Base-by-base conservation (phyloP, 1,284 basidiomycete species). In the Xerocomus nothofagi region DNA sequence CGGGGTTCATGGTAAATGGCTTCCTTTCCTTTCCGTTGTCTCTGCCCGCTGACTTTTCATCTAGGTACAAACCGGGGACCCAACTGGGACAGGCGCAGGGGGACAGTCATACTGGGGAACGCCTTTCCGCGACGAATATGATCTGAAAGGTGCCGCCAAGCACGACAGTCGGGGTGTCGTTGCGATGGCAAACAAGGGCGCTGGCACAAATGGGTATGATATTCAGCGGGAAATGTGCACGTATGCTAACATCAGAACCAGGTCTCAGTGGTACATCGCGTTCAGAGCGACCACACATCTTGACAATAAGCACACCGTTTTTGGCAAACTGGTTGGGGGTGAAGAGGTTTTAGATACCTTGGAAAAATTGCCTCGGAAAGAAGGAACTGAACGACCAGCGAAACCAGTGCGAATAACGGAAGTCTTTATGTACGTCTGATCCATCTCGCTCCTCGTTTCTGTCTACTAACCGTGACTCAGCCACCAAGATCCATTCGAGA, bases 61-160 rank as follows among this genome's bases (percentile, higher is more conserved):
- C 1, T 54, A 93, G 90, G 82, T 94, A 24, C 94, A 98, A 80
- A 94, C 93, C 2, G 96, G 95, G 39, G 95, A 99, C 68, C 95
- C 95, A 3, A 95, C 93, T 0, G 96, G 97, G 1, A 99, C 95
- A 2, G 96, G 97, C 1, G 76, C 89, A 24, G 97, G 96, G 4
- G 96, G 96, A 6, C 77, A 91, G 62, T 94, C 91, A n/a, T 87
- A 84, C 65, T 99, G 96, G 96, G 93, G 91, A 4, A 91, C 88
- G 21, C 89, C 92, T 6, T 99, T 99, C 72, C 80, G 93, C 48
- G 96, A 99, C 64, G 96, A 98, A 71, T 83, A 89, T 61, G 84
- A 88, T 61, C 67, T 90, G 55, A 93, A 92, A 66, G 85, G 84
- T 40, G 91, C 93, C 2, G 90, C 84, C 18, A 88, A 87, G 67